Evolutionary conservation across 768 basidiomycete genomes (phyloP), one percentile per base, ranked within the genome.

Genomic region (Boletus vermiculosoides): DNA sequence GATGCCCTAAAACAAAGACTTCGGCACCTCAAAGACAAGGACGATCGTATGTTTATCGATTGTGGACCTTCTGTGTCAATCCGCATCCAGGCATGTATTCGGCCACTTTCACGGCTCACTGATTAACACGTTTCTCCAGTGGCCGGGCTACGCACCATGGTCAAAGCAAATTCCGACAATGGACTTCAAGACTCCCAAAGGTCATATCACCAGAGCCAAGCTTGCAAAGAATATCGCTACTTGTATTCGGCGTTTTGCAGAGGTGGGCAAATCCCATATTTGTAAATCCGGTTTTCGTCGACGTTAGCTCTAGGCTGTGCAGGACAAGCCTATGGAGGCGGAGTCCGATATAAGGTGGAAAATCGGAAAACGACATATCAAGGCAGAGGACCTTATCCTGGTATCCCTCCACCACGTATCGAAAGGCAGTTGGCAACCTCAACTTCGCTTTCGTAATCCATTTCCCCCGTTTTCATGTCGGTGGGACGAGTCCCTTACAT

Each of bases 381-480:
- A 70, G 37, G 73, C 87, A 5, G 86, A 87, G 30, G 83, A 91
- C 66, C 76, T 92, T 49, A 74, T 86, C 49, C 80, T 92, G 45
- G 86, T 92, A 62, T 87, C 87, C 62, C 82, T 91, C 52, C 88
- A 91, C 71, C 90, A 92, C 61, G 88, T 91, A 50, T 90, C 88
- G 13, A 83, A 88, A 72, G 89, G 90, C 12, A 86, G 84, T 55
- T 92, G 89, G 89, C 89, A 92, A 57, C 87, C 88, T 22, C 88
- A 91, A 55, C 72, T 91, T 45, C 80, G 87, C 66, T 76, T 90
- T 15, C 65, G 57, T 18, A 28, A 8, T 15, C 23, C 63, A 25
- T 44, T 11, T 37, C 13, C 50, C 5, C 4, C 28, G 4, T 5
- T 46, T 44, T 41, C 63, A 28, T 45, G 45, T 28, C 50, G 47